Evolutionary conservation across 2,329 filamentous ascomycete genomes (phyloP), one percentile per base, ranked within the genome.

Genomic region (Hansfordia pulvinata): DNA sequence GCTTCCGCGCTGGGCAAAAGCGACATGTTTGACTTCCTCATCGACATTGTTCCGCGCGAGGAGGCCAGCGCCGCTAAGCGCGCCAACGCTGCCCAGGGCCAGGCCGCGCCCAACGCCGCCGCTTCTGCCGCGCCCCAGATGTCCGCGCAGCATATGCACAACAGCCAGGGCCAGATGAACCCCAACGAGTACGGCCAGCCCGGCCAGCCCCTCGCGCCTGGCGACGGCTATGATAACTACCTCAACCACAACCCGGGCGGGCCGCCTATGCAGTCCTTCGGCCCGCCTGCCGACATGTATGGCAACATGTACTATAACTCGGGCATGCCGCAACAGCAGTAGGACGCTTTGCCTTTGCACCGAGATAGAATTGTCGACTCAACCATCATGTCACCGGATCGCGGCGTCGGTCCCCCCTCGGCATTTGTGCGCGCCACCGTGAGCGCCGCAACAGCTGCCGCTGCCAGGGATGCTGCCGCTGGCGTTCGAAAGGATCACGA

Each of bases 1-100:
- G 90, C 90, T 13, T 92, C 85, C 8, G 90, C 90, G 10, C 65
- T 98, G 14, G 81, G 84, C 33, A 98, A 98, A 58, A 94, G 85
- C 13, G 90, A 98, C 59, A 98, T 98, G 90, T 98, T 98, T 53
- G 90, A 98, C 58, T 98, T 98, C 57, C 65, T 98, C 32, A 98
- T 98, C 50, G 90, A 98, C 49, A 98, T 98, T 35, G 90, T 98
- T 5, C 90, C 90, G 4, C 77, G 90, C 27, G 90, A 98, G 52
- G 90, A 98, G 53, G 85, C 88, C 8, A 75, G 79, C 13, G 84
- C 86, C 48, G 72, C 85, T 20, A 94, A 93, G 60, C 68, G 86
- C 37, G 64, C 75, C 6, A 64, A 49, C 22, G 60, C 63, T 22
- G 60, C 67, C 6, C 64, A 72, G 35, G 51, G 63, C 19, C 51